Percentiles rank a stretch among this genome's conserved stretches.
Conservation (phyloP, 305 asterid genomes). For the Fraxinus nigra region DNA sequence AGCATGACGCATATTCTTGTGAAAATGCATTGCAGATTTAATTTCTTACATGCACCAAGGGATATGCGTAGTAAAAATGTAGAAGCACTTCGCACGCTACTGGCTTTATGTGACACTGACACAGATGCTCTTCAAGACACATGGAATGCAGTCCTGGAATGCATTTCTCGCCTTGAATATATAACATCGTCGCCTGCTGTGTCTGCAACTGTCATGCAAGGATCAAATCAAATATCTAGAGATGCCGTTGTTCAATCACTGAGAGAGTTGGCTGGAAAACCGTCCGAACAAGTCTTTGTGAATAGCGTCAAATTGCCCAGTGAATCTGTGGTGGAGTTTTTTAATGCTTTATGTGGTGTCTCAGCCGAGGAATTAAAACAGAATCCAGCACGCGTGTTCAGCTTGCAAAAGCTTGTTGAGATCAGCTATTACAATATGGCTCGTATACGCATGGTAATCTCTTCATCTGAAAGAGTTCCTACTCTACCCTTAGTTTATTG, state of each 20-base stretch:
- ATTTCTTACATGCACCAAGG: slow-evolving; percentile 94
- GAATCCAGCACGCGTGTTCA: slow-evolving; percentile 91
- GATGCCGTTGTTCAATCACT: slow-evolving; percentile 88
- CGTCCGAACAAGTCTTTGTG: slow-evolving; percentile 88
- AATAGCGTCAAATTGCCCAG: slow-evolving; percentile 94
- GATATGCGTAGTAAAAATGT: slow-evolving; percentile 98
- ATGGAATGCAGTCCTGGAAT: slow-evolving; percentile 92
- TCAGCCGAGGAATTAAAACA: slow-evolving; percentile 98
- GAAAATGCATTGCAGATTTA: slow-evolving; percentile 63
- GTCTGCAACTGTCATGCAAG: slow-evolving; percentile 94
- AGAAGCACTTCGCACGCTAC: slow-evolving; percentile 90
- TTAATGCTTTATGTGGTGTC: slow-evolving; percentile 90
- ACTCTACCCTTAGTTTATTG: background rate
- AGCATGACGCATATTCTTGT: slow-evolving; percentile 26
- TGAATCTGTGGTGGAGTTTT: slow-evolving; percentile 97
- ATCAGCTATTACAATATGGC: slow-evolving; percentile 99
- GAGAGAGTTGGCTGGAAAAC: slow-evolving; percentile 93
- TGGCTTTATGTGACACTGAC: slow-evolving; percentile 84
- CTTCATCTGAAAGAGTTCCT: slow-evolving; percentile 30
- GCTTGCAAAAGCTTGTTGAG: slow-evolving; percentile 99
- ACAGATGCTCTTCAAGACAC: slow-evolving; percentile 94
- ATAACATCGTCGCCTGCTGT: slow-evolving; percentile 87
- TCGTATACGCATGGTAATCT: slow-evolving; percentile 96
- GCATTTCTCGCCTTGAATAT: slow-evolving; percentile 98
- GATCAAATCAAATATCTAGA: slow-evolving; percentile 94